Evolutionary conservation across 78 protist genomes (phyloP).

Genomic region (Tieghemostelium lacteum): DNA sequence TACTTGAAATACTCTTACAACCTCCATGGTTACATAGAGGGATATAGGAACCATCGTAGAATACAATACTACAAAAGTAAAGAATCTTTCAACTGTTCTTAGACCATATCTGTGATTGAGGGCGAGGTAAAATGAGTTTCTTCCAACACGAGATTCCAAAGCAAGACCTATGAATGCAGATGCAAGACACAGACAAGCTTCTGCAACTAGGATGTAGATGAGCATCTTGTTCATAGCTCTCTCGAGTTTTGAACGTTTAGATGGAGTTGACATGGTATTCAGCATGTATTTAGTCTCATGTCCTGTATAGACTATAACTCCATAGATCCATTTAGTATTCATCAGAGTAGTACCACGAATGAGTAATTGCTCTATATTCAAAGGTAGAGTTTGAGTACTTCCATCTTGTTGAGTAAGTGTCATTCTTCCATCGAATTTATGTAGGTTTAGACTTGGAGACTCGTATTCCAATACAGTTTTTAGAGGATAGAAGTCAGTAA

Average conservation of each 20-base stretch:
- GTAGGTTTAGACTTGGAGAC: slow-evolving; percentile 74
- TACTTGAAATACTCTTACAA: slow-evolving; percentile 17
- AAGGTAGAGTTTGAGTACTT: background rate
- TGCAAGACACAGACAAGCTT: slow-evolving; percentile 18
- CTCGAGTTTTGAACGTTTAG: slow-evolving; percentile 49
- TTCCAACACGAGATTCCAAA: slow-evolving; percentile 5
- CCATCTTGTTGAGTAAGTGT: background rate
- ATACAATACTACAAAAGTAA: slow-evolving; percentile 57
- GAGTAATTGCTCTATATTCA: slow-evolving; percentile 45
- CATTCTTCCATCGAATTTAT: slow-evolving; percentile 77
- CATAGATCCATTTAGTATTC: slow-evolving; percentile 77
- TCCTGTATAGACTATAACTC: slow-evolving; percentile 89
- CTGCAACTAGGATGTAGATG: slow-evolving; percentile 17
- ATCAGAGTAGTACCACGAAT: slow-evolving; percentile 54
- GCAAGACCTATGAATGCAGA: slow-evolving; percentile 25
- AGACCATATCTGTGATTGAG: background rate
- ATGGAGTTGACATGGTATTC: slow-evolving; percentile 81
- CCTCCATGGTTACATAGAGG: slow-evolving; percentile 80
- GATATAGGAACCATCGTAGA: slow-evolving; percentile 81
- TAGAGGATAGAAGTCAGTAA: background rate
- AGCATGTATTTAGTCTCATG: slow-evolving; percentile 86
- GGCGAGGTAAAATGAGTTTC: background rate
- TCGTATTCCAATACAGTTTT: slow-evolving; percentile 57
- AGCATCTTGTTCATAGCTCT: slow-evolving; percentile 26
- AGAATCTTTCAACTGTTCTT: slow-evolving; percentile 1